Conservation (phyloP, 2,329 filamentous ascomycete species). For the Xylariaceae sp. region DNA sequence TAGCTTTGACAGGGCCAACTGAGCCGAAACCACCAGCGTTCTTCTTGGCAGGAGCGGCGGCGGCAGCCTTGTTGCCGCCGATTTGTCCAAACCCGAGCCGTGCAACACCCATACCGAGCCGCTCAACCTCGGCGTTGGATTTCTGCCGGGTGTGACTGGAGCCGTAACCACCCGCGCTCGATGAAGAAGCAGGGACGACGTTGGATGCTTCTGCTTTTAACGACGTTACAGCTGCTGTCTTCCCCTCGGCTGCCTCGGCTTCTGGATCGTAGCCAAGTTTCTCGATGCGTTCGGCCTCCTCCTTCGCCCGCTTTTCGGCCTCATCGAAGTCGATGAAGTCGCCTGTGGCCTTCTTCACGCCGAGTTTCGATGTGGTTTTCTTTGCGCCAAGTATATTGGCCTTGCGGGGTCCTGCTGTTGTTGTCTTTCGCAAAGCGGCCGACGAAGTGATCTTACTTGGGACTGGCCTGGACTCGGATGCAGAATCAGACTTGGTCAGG, state of each 20-base stretch:
- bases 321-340: conserved; percentile 93
- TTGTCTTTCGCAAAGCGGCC: conserved; percentile 75
- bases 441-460: conserved; percentile 73
- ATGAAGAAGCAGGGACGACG: conserved; percentile 70
- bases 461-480: conserved; percentile 54
- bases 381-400: conserved; percentile 81
- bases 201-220: conserved; percentile 49
- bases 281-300: conserved; percentile 92
- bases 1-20: conserved; percentile 68
- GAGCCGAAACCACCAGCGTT: conserved; percentile 85
- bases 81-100: conserved; percentile 87
- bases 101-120: conserved; percentile 82
- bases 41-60: conserved; percentile 59
- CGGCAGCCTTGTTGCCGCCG: conserved; percentile 57
- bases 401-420: conserved; percentile 67
- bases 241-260: conserved; percentile 60
- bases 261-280: conserved; percentile 95
- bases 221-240: conserved; percentile 34
- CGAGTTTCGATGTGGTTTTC: conserved; percentile 75
- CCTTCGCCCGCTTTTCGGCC: conserved; percentile 93
- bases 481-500: conserved; percentile 58
- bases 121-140: conserved; percentile 75
- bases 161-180: conserved; percentile 65
- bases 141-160: conserved; percentile 57
- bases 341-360: conserved; percentile 82